Conservation (phyloP, 305 asterid genomes). For the Fraxinus angustifolia region DNA sequence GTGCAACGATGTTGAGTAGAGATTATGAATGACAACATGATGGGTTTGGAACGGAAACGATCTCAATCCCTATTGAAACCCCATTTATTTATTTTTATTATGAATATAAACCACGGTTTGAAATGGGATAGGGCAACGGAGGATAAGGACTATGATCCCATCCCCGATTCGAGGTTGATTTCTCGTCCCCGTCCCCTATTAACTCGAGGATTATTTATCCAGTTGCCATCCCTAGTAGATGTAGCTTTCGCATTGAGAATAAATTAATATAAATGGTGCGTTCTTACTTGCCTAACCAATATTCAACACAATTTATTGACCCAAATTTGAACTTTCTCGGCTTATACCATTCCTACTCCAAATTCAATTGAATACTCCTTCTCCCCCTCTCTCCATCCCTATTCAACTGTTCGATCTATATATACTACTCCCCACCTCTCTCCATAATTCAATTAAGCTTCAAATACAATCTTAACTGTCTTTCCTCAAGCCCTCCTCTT, state of each 20-base stretch:
- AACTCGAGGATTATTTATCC: neutral
- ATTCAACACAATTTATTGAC: neutral
- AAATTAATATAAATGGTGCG: neutral
- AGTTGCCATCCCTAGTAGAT: neutral
- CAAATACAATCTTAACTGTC: conserved; percentile 23
- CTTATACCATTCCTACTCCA: neutral
- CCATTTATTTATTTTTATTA: neutral
- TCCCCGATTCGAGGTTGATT: neutral
- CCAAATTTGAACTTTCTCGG: neutral
- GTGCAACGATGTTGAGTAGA: neutral
- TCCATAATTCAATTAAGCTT: conserved; percentile 17
- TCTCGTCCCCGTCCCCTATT: neutral
- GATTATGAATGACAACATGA: neutral
- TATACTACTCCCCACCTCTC: neutral
- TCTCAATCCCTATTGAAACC: neutral
- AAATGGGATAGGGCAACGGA: neutral
- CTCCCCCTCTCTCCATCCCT: neutral
- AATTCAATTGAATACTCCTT: neutral
- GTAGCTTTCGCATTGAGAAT: neutral
- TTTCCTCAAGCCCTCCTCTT: conserved; percentile 6
- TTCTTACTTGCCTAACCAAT: neutral
- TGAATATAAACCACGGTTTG: no score
- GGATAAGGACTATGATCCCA: neutral
- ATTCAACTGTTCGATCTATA: neutral
- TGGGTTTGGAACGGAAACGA: neutral